These are phyloP conservation scores for Aspergillus sp. DNA, from an alignment of 2,329 filamentous ascomycete genomes.

Conservation along the genomic window DNA sequence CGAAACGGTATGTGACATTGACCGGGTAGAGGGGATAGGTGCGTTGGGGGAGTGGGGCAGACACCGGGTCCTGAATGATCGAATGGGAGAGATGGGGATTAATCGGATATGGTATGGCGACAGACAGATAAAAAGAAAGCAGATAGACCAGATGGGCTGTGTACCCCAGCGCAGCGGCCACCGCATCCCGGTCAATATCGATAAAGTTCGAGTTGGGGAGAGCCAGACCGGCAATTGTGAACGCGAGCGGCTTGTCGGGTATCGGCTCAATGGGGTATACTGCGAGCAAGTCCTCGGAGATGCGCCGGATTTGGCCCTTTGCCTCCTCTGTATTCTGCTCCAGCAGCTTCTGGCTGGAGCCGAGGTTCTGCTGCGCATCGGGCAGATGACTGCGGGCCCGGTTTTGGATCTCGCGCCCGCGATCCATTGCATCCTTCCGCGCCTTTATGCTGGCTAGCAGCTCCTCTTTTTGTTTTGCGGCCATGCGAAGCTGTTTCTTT, in stretches of 20 bases:
- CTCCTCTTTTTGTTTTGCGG: slow-evolving; percentile 63
- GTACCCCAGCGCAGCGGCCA: slow-evolving; percentile 79
- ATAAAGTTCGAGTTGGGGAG: slow-evolving; percentile 79
- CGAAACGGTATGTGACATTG: slow-evolving; percentile 81
- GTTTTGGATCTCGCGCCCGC: slow-evolving; percentile 60
- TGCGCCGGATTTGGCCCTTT: slow-evolving; percentile 81
- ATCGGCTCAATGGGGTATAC: slow-evolving; percentile 80
- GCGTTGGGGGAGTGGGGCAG: slow-evolving; percentile 51
- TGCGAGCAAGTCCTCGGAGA: slow-evolving; percentile 74
- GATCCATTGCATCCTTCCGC: slow-evolving; percentile 65
- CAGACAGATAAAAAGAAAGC: slow-evolving; percentile 76
- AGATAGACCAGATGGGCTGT: slow-evolving; percentile 72
- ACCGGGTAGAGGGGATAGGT: slow-evolving; percentile 80
- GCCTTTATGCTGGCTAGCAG: slow-evolving; percentile 64
- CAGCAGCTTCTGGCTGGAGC: slow-evolving; percentile 54
- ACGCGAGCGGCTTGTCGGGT: slow-evolving; percentile 64
- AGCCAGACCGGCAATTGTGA: slow-evolving; percentile 75
- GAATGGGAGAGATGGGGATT: slow-evolving; percentile 70
- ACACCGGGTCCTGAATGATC: slow-evolving; percentile 72
- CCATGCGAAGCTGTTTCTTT: slow-evolving; percentile 61
- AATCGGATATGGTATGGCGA: slow-evolving; percentile 78
- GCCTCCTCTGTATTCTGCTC: slow-evolving; percentile 60
- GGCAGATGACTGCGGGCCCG: slow-evolving; percentile 60
- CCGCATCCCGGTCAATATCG: slow-evolving; percentile 62
- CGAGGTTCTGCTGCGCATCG: slow-evolving; percentile 59